Percentiles rank a stretch among this genome's conserved stretches.
Evolutionary conservation across 345 rosid genomes (phyloP).

Genomic region (Populus alba): DNA sequence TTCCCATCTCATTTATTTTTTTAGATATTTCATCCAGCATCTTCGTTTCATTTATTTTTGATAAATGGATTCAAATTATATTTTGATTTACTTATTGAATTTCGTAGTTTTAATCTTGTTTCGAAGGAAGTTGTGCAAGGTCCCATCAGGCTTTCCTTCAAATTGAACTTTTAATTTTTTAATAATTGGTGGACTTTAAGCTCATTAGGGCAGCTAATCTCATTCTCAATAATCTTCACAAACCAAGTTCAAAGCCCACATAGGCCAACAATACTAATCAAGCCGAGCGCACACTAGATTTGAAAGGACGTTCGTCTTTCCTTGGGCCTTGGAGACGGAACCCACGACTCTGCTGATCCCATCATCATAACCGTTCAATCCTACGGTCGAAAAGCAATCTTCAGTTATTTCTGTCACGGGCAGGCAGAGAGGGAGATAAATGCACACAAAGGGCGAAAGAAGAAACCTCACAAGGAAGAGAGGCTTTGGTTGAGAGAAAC

Average conservation of each 20-base stretch:
- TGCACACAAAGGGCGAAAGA: not conserved
- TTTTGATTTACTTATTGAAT: too few species aligned
- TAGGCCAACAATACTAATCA: not conserved
- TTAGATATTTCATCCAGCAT: too few species aligned
- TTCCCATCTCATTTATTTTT: too few species aligned
- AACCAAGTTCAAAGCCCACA: not conserved
- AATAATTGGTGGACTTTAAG: not conserved
- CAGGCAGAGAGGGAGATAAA: conserved; percentile 7
- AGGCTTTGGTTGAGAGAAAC: not conserved
- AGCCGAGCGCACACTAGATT: not conserved
- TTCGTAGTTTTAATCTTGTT: too few species aligned
- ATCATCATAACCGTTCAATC: conserved; percentile 4
- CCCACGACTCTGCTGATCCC: not conserved
- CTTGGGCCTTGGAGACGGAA: conserved; percentile 3
- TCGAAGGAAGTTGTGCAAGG: too few species aligned
- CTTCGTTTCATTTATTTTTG: too few species aligned
- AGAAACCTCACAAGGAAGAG: not conserved
- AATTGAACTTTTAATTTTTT: not conserved
- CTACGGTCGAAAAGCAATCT: conserved; percentile 1
- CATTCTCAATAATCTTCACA: not conserved
- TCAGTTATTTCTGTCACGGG: conserved; percentile 5
- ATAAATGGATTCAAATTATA: too few species aligned
- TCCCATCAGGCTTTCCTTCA: not conserved
- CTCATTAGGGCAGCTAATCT: not conserved
- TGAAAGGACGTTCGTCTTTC: not conserved